Evolutionary conservation across 768 basidiomycete species (phyloP).

Genomic region (Lentinula boryana): DNA sequence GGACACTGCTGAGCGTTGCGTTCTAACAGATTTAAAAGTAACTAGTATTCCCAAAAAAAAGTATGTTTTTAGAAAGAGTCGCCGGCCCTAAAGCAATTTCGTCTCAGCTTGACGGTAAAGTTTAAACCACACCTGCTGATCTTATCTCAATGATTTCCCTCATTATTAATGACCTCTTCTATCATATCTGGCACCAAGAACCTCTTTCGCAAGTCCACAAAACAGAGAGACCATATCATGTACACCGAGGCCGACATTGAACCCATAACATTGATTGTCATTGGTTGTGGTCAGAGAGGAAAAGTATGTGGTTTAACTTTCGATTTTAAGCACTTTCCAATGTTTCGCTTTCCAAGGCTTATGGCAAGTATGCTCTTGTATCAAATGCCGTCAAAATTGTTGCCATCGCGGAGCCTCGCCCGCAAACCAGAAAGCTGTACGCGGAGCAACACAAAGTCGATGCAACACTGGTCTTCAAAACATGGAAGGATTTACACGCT

Average conservation of each 20-base stretch:
- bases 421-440: slow-evolving; percentile 54
- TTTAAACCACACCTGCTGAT: slow-evolving; percentile 62
- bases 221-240: slow-evolving; percentile 15
- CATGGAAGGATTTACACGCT: slow-evolving; percentile 65
- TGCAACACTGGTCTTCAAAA: slow-evolving; percentile 59
- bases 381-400: slow-evolving; percentile 72
- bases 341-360: slow-evolving; percentile 34
- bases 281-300: slow-evolving; percentile 85
- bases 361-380: slow-evolving; percentile 55
- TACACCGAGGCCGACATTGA: slow-evolving; percentile 11
- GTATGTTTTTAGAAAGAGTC: too few relatives aligned
- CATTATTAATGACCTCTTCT: slow-evolving; percentile 10
- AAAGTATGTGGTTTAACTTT: slow-evolving; percentile 35
- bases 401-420: slow-evolving; percentile 80
- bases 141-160: slow-evolving; percentile 55
- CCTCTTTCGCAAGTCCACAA: slow-evolving; percentile 27
- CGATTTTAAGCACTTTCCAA: not conserved
- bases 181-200: slow-evolving; percentile 26
- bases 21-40: too few relatives aligned
- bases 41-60: too few relatives aligned
- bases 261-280: slow-evolving; percentile 65
- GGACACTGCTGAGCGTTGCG: too few relatives aligned
- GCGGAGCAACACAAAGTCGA: slow-evolving; percentile 55
- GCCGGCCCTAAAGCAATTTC: too few relatives aligned
- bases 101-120: too few relatives aligned